These are phyloP conservation scores for Trichosporon sp. DNA, from an alignment of 1,284 basidiomycete genomes.

Conservation along the genomic window DNA sequence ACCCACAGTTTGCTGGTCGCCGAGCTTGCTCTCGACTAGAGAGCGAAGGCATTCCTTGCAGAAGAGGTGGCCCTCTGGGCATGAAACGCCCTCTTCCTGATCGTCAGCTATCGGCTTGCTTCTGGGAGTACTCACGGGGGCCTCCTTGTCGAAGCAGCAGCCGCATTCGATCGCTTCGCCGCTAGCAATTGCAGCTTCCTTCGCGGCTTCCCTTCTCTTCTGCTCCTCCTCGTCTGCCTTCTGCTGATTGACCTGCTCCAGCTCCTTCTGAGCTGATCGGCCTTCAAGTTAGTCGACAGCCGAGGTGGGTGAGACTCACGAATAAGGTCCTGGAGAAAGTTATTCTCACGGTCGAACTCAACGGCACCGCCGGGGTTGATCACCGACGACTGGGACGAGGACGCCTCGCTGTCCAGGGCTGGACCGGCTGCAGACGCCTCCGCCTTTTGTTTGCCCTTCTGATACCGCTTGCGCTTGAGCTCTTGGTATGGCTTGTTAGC, in stretches of 20 bases:
- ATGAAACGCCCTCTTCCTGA: conserved; percentile 76
- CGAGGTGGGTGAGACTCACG: background rate
- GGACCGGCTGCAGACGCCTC: background rate
- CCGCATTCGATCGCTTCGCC: conserved; percentile 67
- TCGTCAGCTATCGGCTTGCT: conserved; percentile 10
- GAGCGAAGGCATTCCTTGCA: conserved; percentile 59
- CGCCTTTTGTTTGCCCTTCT: conserved; percentile 51
- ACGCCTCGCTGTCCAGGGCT: background rate
- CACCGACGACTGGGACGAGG: background rate
- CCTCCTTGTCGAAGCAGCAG: conserved; percentile 69
- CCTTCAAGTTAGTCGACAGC: conserved; percentile 8
- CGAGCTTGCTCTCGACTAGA: conserved; percentile 48
- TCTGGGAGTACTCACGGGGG: conserved; percentile 71
- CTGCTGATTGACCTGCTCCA: conserved; percentile 30
- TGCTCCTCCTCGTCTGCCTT: conserved; percentile 35
- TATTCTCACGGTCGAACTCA: conserved; percentile 6
- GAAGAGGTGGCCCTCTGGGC: conserved; percentile 73
- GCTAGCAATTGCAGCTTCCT: conserved; percentile 49
- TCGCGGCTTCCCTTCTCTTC: conserved; percentile 24
- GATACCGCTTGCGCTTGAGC: conserved; percentile 27
- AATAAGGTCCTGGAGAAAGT: conserved; percentile 12
- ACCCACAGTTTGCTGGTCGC: conserved; percentile 46
- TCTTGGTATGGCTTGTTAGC: conserved; percentile 28
- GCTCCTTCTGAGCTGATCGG: conserved; percentile 15
- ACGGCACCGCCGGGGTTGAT: background rate